A percentile compares a stretch with the other conserved stretches of the same genome.
These are phyloP conservation scores for Boletellus deceptivus DNA, from an alignment of 1,284 basidiomycete genomes.

Conservation along the genomic window DNA sequence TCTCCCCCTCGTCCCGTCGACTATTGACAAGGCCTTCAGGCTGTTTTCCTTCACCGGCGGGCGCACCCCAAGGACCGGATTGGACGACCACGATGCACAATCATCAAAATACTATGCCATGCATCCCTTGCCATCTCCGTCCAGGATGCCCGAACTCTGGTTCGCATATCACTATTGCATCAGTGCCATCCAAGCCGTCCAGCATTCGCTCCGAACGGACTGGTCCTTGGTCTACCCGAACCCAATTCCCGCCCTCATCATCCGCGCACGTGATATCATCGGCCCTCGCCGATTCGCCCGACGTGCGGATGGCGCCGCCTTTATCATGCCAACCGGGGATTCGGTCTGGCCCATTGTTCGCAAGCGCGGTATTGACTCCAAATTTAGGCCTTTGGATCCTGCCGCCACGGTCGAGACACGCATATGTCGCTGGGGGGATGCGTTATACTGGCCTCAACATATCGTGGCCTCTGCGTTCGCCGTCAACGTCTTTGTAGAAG, in stretches of 20 bases:
- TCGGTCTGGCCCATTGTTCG: conserved; percentile 17
- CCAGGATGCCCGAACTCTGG: not conserved
- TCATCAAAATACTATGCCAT: conserved; percentile 11
- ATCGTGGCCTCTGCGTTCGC: conserved; percentile 22
- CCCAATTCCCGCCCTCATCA: conserved; percentile 21
- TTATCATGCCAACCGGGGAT: conserved; percentile 10
- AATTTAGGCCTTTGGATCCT: conserved; percentile 7
- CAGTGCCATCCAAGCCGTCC: conserved; percentile 8
- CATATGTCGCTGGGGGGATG: not conserved
- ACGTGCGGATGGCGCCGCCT: conserved; percentile 5
- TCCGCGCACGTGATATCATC: conserved; percentile 20
- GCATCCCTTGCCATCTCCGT: not conserved
- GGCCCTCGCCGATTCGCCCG: not conserved
- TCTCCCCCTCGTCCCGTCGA: not conserved
- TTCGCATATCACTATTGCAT: conserved; percentile 8
- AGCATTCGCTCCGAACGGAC: conserved; percentile 1
- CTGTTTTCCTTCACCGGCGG: conserved; percentile 13
- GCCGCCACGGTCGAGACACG: not conserved
- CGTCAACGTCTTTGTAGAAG: conserved; percentile 29
- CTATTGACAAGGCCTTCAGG: not conserved
- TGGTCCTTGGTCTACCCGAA: conserved; percentile 16
- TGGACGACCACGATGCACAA: conserved; percentile 2
- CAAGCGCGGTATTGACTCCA: conserved; percentile 13
- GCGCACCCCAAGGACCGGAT: conserved; percentile 10
- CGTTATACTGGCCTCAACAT: conserved; percentile 17